A percentile compares a stretch with the other conserved stretches of the same genome.
phyloP scores from a whole-genome alignment of 306 rosid genomes.

The Pterocarpus macrocarpus region DNA sequence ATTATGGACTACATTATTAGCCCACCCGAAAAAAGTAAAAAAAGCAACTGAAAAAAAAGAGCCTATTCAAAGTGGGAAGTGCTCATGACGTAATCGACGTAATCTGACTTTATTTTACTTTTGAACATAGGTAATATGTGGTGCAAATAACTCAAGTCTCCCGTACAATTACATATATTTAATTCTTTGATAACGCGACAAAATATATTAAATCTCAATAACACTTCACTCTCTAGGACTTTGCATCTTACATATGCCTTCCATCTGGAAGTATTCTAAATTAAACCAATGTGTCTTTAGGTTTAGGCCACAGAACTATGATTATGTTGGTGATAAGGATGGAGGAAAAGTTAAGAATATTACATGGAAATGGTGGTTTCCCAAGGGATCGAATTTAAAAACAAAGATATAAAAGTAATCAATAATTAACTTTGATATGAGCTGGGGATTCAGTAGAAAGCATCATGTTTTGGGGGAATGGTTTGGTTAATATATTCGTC shows the following conservation, averaged over 20 bases:
- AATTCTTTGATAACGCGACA: not conserved
- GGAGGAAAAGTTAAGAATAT: slow-evolving; percentile 48
- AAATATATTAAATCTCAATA: slow-evolving; percentile 11
- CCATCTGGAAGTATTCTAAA: slow-evolving; percentile 27
- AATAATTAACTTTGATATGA: slow-evolving; percentile 40
- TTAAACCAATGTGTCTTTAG: slow-evolving; percentile 21
- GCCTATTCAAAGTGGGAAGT: slow-evolving; percentile 46
- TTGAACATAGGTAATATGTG: slow-evolving; percentile 30
- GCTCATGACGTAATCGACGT: slow-evolving; percentile 45
- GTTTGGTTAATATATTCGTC: slow-evolving; percentile 44
- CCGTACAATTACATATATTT: not conserved
- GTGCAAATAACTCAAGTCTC: slow-evolving; percentile 23
- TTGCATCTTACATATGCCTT: slow-evolving; percentile 42
- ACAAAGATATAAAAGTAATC: not conserved
- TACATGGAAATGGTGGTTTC: slow-evolving; percentile 51
- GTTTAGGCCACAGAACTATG: slow-evolving; percentile 49
- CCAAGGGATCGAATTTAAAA: slow-evolving; percentile 20
- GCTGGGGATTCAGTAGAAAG: slow-evolving; percentile 48
- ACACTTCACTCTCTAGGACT: slow-evolving; percentile 20
- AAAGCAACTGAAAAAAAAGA: not conserved
- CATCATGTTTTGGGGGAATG: slow-evolving; percentile 44
- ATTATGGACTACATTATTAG: slow-evolving; percentile 44
- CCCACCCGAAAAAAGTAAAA: slow-evolving; percentile 32
- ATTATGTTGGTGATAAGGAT: slow-evolving; percentile 57
- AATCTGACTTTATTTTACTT: slow-evolving; percentile 36